phyloP scores from a whole-genome alignment of 1,139 yeast genomes.

The Taphrina populina region DNA sequence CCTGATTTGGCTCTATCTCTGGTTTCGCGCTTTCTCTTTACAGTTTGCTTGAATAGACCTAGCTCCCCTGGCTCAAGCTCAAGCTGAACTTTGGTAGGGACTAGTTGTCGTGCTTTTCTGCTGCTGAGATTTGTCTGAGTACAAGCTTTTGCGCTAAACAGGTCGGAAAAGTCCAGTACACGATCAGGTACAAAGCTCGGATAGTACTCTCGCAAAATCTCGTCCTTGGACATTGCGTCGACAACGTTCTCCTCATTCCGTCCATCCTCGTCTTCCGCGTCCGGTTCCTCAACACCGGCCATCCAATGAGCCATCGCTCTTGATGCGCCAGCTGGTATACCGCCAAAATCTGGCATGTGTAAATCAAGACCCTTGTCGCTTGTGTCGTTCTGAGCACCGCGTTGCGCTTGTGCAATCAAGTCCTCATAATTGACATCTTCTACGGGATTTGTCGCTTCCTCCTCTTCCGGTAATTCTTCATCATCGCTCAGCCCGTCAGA shows the following conservation, averaged over 20 bases:
- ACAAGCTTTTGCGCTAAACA: constrained; percentile 64
- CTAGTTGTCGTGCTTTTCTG: constrained; percentile 55
- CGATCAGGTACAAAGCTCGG: constrained; percentile 62
- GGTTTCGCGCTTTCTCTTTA: constrained; percentile 5
- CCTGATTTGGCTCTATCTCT: constrained; percentile 1
- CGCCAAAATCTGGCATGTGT: constrained; percentile 28
- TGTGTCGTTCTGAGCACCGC: constrained; percentile 40
- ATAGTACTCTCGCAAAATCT: constrained; percentile 49
- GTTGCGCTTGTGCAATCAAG: constrained; percentile 40
- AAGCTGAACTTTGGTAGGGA: constrained; percentile 54
- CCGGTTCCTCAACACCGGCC: constrained; percentile 41
- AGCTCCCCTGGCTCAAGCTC: constrained; percentile 54
- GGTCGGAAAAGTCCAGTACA: constrained; percentile 63
- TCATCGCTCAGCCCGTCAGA: constrained; percentile 30
- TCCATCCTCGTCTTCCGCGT: constrained; percentile 40
- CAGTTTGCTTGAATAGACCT: constrained; percentile 47
- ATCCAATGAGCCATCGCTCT: constrained; percentile 39
- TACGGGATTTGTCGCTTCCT: constrained; percentile 40
- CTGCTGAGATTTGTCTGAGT: constrained; percentile 58
- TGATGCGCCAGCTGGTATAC: constrained; percentile 36
- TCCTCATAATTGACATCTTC: constrained; percentile 41
- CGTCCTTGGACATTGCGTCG: constrained; percentile 43
- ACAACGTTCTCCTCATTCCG: constrained; percentile 47
- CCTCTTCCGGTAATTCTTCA: constrained; percentile 49
- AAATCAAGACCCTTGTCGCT: constrained; percentile 12